Conservation (phyloP, 2,329 filamentous ascomycete species). For the Fusarium equiseti region DNA sequence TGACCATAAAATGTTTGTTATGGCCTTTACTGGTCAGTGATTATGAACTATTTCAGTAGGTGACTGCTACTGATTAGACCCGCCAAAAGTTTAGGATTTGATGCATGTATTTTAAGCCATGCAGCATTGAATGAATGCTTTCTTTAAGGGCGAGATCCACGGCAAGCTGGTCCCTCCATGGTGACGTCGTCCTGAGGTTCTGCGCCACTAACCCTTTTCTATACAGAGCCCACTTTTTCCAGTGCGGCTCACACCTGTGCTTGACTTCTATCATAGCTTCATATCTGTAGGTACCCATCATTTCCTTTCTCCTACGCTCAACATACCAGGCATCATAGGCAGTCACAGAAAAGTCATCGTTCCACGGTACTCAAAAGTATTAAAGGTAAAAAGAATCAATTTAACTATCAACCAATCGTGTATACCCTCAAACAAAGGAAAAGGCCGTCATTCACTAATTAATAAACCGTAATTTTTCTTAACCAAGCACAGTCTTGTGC, state of each 20-base stretch:
- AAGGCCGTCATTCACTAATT: constrained; percentile 28
- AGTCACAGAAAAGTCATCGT: neutral
- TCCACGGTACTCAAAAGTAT: neutral
- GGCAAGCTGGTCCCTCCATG: neutral
- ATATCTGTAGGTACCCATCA: neutral
- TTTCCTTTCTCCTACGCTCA: neutral
- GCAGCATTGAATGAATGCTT: constrained; percentile 6
- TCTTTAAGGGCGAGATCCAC: neutral
- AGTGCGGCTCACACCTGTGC: neutral
- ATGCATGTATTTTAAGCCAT: neutral
- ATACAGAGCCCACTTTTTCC: constrained; percentile 4
- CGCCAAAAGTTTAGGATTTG: neutral
- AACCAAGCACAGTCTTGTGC: constrained; percentile 28
- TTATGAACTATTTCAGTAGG: neutral
- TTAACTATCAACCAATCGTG: constrained; percentile 36
- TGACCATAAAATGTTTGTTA: neutral
- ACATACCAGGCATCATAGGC: neutral
- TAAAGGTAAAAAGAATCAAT: constrained; percentile 31
- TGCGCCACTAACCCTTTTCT: constrained; percentile 25
- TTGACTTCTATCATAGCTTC: neutral
- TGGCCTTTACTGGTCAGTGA: neutral
- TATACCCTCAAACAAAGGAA: constrained; percentile 41
- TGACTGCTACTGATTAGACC: neutral
- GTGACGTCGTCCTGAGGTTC: constrained; percentile 35
- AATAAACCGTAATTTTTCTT: constrained; percentile 25